These are phyloP conservation scores for Fusarium tupiense DNA, from an alignment of 2,329 filamentous ascomycete genomes.

Conservation along the genomic window DNA sequence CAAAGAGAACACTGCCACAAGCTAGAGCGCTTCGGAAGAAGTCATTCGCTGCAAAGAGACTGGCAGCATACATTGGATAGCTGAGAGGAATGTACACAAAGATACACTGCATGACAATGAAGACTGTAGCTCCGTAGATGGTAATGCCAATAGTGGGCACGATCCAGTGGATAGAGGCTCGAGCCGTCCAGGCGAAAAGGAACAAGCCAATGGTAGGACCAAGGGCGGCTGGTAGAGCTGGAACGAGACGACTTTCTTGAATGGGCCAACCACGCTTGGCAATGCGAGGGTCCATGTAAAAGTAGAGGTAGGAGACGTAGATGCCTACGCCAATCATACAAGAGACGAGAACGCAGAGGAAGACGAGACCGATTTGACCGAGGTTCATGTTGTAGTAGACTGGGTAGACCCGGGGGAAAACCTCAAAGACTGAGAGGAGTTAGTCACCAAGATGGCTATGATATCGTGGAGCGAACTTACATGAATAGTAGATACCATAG, in stretches of 20 bases:
- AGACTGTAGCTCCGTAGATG: conserved; percentile 62
- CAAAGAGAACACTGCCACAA: conserved; percentile 68
- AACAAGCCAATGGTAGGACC: conserved; percentile 68
- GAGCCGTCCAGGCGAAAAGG: conserved; percentile 67
- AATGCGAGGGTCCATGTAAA: conserved; percentile 62
- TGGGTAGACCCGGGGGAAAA: conserved; percentile 72
- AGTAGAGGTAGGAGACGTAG: conserved; percentile 63
- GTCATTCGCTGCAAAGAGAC: conserved; percentile 69
- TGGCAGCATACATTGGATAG: conserved; percentile 67
- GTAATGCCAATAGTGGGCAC: conserved; percentile 66
- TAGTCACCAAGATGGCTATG: background rate
- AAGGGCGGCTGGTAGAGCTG: conserved; percentile 63
- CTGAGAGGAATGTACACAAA: conserved; percentile 68
- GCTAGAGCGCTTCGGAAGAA: conserved; percentile 68
- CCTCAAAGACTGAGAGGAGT: conserved; percentile 61
- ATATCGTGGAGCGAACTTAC: conserved; percentile 31
- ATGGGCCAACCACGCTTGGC: conserved; percentile 57
- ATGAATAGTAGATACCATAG: conserved; percentile 71
- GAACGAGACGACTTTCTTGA: conserved; percentile 65
- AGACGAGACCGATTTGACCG: conserved; percentile 67
- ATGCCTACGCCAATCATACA: conserved; percentile 61
- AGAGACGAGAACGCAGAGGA: conserved; percentile 68
- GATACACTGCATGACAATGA: conserved; percentile 68
- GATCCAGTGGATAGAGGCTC: conserved; percentile 62
- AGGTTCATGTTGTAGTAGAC: conserved; percentile 68